A percentile compares a stretch with the other conserved stretches of the same genome.
Conservation (phyloP, 2,329 filamentous ascomycete genomes). For the Cladosporium sphaerospermum region DNA sequence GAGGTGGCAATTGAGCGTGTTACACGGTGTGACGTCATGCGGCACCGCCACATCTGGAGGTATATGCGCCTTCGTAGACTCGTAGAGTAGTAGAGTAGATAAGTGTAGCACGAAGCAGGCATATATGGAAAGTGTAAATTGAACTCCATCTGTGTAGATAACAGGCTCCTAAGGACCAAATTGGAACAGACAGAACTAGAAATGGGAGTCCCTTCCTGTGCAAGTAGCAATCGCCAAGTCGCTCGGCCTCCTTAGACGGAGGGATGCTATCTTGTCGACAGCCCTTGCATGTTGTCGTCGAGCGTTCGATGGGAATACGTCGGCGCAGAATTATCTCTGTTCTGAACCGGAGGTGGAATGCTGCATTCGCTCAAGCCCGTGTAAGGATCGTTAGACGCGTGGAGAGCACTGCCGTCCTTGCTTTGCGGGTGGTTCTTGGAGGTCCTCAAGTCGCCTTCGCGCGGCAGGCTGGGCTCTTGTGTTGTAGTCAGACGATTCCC, state of each 20-base stretch:
- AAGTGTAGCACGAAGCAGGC: too few relatives aligned
- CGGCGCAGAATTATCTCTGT: slow-evolving; percentile 1
- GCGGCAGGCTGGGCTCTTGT: neutral
- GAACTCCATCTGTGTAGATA: too few relatives aligned
- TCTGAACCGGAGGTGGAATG: slow-evolving; percentile 1
- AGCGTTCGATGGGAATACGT: slow-evolving; percentile 2
- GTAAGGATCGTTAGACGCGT: too few relatives aligned
- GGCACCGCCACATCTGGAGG: too few relatives aligned
- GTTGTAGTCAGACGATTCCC: neutral
- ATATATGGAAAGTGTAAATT: too few relatives aligned
- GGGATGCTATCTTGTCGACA: neutral
- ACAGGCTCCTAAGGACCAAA: too few relatives aligned
- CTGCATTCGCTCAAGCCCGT: neutral
- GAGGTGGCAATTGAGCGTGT: too few relatives aligned
- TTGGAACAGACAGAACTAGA: too few relatives aligned
- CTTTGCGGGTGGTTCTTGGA: neutral
- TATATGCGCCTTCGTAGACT: too few relatives aligned
- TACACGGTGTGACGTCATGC: too few relatives aligned
- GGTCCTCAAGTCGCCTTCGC: neutral
- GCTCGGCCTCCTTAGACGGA: neutral
- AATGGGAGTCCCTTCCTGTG: too few relatives aligned
- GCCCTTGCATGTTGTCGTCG: neutral
- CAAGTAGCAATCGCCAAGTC: neutral
- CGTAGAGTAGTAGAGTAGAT: too few relatives aligned
- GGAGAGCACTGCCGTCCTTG: neutral